Percentiles rank a stretch among this genome's conserved stretches.
Evolutionary conservation across 495 filamentous ascomycete genomes (phyloP).

Genomic region (Coniosporium apollinis): DNA sequence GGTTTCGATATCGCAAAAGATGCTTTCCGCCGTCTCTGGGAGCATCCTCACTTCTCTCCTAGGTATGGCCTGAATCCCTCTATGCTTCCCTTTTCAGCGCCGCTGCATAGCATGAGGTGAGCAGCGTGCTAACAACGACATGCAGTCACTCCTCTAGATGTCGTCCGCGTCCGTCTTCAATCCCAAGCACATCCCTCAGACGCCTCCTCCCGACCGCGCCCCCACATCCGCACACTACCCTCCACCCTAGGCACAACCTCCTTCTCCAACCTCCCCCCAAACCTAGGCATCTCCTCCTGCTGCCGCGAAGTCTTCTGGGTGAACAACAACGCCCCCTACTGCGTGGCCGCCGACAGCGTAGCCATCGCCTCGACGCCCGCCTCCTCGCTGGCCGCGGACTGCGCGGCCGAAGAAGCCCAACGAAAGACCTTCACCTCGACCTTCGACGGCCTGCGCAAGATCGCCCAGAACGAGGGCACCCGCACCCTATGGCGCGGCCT

Average conservation of each 20-base stretch:
- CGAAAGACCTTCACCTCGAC: constrained; percentile 76
- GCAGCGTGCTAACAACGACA: no score
- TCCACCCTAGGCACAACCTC: constrained; percentile 19
- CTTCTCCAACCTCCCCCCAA: constrained; percentile 50
- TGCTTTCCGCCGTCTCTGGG: constrained; percentile 82
- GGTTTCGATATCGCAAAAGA: constrained; percentile 70
- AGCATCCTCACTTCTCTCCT: constrained; percentile 79
- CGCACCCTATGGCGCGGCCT: constrained; percentile 84
- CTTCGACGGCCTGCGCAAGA: constrained; percentile 82
- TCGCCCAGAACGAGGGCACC: constrained; percentile 84
- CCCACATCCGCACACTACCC: no score
- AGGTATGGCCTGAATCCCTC: constrained; percentile 56
- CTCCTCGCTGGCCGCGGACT: constrained; percentile 38
- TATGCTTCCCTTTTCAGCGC: no score
- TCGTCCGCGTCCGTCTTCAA: constrained; percentile 88
- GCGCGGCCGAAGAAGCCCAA: constrained; percentile 74
- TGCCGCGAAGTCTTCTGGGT: constrained; percentile 97
- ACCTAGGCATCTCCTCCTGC: constrained; percentile 85
- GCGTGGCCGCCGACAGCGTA: constrained; percentile 40
- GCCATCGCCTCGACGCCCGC: constrained; percentile 21
- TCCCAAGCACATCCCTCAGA: constrained; percentile 48
- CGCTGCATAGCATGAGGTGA: not conserved
- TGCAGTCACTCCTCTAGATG: constrained; percentile 85
- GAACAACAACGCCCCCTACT: constrained; percentile 68
- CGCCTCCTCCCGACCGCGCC: constrained; percentile 16